Conservation (phyloP, 164 flowering plant species). For the Umbilicus rupestris region DNA sequence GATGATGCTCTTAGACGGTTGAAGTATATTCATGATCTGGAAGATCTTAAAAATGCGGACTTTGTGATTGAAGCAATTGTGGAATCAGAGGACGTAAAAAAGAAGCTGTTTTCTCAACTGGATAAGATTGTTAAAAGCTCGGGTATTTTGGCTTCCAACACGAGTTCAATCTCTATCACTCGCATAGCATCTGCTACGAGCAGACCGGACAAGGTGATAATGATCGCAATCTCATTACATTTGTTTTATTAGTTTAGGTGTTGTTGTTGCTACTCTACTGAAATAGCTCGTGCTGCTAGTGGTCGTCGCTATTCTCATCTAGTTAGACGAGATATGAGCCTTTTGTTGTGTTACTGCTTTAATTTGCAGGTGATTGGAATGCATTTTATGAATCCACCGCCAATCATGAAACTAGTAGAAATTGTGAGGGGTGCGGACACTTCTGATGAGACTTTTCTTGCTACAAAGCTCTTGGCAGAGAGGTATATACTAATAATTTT, state of each 20-base stretch:
- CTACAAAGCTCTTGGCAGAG: conserved; percentile 63
- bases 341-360: background rate
- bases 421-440: conserved; percentile 84
- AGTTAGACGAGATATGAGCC: background rate
- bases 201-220: conserved; percentile 63
- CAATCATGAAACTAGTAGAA: conserved; percentile 85
- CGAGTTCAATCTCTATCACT: conserved; percentile 92
- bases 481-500: conserved; percentile 29
- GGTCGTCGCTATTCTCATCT: background rate
- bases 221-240: background rate
- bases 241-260: too few relatives aligned
- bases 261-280: background rate
- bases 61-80: conserved; percentile 87
- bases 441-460: conserved; percentile 59
- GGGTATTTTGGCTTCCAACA: conserved; percentile 88
- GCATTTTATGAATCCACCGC: conserved; percentile 98
- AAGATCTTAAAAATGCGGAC: conserved; percentile 57
- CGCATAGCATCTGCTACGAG: conserved; percentile 69
- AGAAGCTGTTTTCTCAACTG: conserved; percentile 46
- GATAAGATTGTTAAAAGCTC: conserved; percentile 62
- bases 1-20: conserved; percentile 37
- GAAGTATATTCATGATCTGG: conserved; percentile 42
- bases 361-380: conserved; percentile 77
- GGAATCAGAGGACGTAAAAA: conserved; percentile 87
- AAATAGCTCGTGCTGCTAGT: background rate